Percentiles rank a stretch among this genome's conserved stretches.
Evolutionary conservation across 768 basidiomycete genomes (phyloP).

Genomic region (Collybia mongolica): DNA sequence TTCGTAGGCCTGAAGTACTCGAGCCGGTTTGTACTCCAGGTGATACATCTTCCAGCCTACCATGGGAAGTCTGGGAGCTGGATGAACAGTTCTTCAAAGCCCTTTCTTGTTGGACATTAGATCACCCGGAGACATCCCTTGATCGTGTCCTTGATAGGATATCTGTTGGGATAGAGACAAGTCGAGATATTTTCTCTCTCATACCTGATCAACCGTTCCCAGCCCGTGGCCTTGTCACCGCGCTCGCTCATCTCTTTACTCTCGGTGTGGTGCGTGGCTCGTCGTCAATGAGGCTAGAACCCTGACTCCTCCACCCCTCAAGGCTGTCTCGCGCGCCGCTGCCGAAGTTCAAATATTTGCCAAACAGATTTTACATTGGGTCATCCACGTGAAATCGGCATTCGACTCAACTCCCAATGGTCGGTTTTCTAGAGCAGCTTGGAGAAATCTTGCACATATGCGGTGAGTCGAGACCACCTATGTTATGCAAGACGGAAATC

Average conservation of each 20-base stretch:
- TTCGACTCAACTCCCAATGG: conserved; percentile 2
- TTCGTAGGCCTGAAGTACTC: too few species aligned
- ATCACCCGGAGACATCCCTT: conserved; percentile 4
- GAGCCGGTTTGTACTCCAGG: too few species aligned
- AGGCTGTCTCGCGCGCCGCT: conserved; percentile 4
- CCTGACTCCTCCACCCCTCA: not conserved
- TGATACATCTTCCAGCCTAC: not conserved
- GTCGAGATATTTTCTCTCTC: conserved; percentile 3
- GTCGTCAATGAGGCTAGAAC: not conserved
- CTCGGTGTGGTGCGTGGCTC: conserved; percentile 8
- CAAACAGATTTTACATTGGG: conserved; percentile 13
- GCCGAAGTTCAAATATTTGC: conserved; percentile 10
- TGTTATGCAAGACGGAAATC: too few species aligned
- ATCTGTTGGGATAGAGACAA: not conserved
- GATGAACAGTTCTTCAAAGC: conserved; percentile 9
- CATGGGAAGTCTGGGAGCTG: conserved; percentile 12
- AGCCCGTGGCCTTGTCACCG: conserved; percentile 8
- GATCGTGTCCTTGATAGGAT: conserved; percentile 6
- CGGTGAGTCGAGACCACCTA: conserved; percentile 6
- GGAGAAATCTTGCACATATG: conserved; percentile 12
- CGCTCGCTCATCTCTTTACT: conserved; percentile 11
- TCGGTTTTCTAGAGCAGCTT: conserved; percentile 11
- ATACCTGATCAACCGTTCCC: conserved; percentile 16
- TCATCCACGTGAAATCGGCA: conserved; percentile 6
- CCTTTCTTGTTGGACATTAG: conserved; percentile 1